phyloP scores from a whole-genome alignment of 495 filamentous ascomycete genomes.

The Articulospora tetracladia region DNA sequence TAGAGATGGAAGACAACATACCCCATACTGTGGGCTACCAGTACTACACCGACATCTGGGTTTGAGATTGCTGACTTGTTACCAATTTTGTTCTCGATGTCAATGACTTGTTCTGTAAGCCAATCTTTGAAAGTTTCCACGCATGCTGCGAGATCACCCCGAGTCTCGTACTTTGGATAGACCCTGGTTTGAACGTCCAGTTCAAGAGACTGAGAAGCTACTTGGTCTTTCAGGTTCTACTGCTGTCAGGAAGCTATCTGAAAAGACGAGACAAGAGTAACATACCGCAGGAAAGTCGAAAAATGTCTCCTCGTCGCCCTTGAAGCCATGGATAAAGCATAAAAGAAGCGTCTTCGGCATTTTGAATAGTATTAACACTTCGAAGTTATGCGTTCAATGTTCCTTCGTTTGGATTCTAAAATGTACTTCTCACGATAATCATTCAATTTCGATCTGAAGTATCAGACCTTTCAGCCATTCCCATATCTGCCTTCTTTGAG shows the following conservation, averaged over 20 bases:
- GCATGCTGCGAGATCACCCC: constrained; percentile 76
- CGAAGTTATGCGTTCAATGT: not conserved
- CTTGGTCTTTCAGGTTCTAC: constrained; percentile 58
- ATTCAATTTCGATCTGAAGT: not conserved
- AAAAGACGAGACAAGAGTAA: too few species aligned
- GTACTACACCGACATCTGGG: constrained; percentile 74
- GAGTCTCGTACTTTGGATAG: constrained; percentile 90
- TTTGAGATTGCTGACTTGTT: constrained; percentile 80
- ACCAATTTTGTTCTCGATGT: constrained; percentile 74
- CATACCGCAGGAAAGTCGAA: constrained; percentile 57
- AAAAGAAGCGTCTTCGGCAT: constrained; percentile 70
- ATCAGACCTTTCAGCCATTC: not conserved
- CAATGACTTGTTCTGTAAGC: constrained; percentile 87
- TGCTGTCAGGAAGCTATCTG: too few species aligned
- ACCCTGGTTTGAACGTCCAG: constrained; percentile 64
- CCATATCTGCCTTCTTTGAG: too few species aligned
- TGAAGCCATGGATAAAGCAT: constrained; percentile 96
- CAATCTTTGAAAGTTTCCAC: constrained; percentile 82
- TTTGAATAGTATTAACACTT: not conserved
- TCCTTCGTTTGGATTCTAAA: constrained; percentile 23
- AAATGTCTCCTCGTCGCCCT: constrained; percentile 90
- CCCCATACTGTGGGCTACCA: constrained; percentile 92
- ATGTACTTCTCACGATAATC: too few species aligned
- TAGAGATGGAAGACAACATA: not conserved
- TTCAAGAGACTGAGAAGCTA: constrained; percentile 65